Percentiles rank a stretch among this genome's conserved stretches.
Evolutionary conservation across 2,329 filamentous ascomycete genomes (phyloP).

Genomic region (Nigrospora osmanthi): DNA sequence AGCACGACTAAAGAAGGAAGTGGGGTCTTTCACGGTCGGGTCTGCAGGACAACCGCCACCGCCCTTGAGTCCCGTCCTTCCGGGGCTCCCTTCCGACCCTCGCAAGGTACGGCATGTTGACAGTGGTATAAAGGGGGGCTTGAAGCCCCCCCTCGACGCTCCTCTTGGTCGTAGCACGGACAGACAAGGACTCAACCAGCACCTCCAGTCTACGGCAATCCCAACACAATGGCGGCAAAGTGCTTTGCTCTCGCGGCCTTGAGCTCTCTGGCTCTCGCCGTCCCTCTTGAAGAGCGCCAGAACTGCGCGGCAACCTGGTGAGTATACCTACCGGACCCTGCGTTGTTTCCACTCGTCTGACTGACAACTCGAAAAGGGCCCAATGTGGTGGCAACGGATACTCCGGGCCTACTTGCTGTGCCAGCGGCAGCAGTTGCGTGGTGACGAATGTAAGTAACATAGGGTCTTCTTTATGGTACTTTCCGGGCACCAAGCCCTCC

Average conservation of each 20-base stretch:
- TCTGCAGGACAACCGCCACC: too few species aligned
- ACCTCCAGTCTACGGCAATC: background rate
- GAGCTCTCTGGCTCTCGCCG: conserved; percentile 28
- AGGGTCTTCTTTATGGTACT: too few species aligned
- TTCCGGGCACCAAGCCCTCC: too few species aligned
- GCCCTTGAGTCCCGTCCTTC: too few species aligned
- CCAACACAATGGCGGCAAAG: conserved; percentile 16
- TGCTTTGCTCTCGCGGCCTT: conserved; percentile 24
- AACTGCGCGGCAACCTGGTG: conserved; percentile 25
- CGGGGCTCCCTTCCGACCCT: too few species aligned
- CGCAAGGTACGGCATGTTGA: too few species aligned
- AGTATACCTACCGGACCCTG: conserved; percentile 3
- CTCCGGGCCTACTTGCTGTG: conserved; percentile 36
- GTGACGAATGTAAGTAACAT: conserved; percentile 8
- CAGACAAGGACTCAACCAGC: background rate
- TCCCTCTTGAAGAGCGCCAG: conserved; percentile 33
- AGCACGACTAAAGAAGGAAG: too few species aligned
- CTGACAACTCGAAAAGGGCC: conserved; percentile 10
- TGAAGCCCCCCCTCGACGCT: too few species aligned
- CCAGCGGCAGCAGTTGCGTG: conserved; percentile 27
- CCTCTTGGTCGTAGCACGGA: too few species aligned
- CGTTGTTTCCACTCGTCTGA: background rate
- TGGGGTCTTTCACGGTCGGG: too few species aligned
- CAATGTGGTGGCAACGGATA: conserved; percentile 40
- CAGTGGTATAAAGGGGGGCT: too few species aligned